Evolutionary conservation across 441 rosid genomes (phyloP), one percentile per base, ranked within the genome.

Genomic region (Gossypium gossypioides): DNA sequence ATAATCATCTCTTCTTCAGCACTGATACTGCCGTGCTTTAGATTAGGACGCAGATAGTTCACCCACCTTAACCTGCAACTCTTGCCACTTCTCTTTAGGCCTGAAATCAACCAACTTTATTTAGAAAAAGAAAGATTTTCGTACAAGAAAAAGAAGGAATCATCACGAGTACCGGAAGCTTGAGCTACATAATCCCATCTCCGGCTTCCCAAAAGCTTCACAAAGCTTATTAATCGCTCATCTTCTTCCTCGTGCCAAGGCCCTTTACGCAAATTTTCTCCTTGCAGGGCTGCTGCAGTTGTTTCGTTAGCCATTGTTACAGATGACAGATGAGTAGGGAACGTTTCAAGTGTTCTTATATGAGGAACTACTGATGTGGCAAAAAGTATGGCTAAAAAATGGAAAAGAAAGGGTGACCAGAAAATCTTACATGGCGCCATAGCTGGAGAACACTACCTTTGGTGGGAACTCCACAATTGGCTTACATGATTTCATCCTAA

Each of bases 41-140:
- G 76, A 68, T 78, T 84, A 3, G 94, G 94, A 37, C 78, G 79
- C 44, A 92, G 80, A 68, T 90, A 87, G 81, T 92, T 88, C 82
- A 90, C 76, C 96, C 96, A 89, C 40, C 93, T 82, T 71, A 86
- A 77, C 67, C 93, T 84, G 75, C 94, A 90, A 78, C 93, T 89
- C 87, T 87, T 88, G 29, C 96, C 94, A 61, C 88, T 87, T 78
- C 91, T 87, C 73, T 68, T 84, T 52, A 92, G 66, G 61, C 91
- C 96, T 87, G 79, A 79, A 67, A 55, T 25, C 42, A 21, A 15
- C 24, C 52, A 72, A 22, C 12, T 40, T 29, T 3, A 48, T 13
- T 44, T 4, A 68, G 18, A 25, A 59, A 12, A 12, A 21, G 25
- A 27, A 7, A 22, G 7, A 34, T 29, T 44, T 3, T 25, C 57